Conservation (phyloP, 257 asterid species). For the Solanum paucissectum region DNA sequence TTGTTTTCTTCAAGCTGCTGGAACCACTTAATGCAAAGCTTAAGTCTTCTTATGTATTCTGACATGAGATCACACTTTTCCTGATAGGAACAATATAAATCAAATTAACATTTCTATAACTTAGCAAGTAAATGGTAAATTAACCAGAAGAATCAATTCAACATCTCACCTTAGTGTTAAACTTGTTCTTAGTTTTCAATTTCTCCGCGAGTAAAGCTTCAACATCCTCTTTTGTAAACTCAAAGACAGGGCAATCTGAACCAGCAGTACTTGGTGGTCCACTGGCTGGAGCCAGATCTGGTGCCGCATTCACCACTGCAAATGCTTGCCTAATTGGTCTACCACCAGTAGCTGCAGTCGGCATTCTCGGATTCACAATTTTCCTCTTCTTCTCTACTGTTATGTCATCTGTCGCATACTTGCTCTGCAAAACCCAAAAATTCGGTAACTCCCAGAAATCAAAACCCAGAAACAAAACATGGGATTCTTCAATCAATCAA, state of each 20-base stretch:
- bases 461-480: not conserved
- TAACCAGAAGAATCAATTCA: not conserved
- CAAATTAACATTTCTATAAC: not conserved
- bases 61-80: slow-evolving; percentile 67
- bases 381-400: slow-evolving; percentile 63
- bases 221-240: slow-evolving; percentile 62
- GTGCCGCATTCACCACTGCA: slow-evolving; percentile 64
- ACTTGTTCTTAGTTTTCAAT: slow-evolving; percentile 55
- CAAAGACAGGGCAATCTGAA: slow-evolving; percentile 46
- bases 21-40: slow-evolving; percentile 75
- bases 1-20: slow-evolving; percentile 66
- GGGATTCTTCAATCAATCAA: not conserved
- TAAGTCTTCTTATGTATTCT: slow-evolving; percentile 61
- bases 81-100: slow-evolving; percentile 15
- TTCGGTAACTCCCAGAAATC: not conserved
- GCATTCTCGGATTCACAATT: slow-evolving; percentile 51
- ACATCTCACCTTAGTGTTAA: slow-evolving; percentile 28
- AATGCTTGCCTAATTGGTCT: slow-evolving; percentile 59
- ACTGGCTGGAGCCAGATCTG: slow-evolving; percentile 43
- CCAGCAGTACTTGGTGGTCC: slow-evolving; percentile 66
- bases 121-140: not conserved
- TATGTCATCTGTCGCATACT: slow-evolving; percentile 38
- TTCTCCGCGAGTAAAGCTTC: slow-evolving; percentile 67
- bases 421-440: slow-evolving; percentile 35
- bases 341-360: slow-evolving; percentile 31